Conservation (phyloP, 805 yeast species). For the Metschnikowia kofuensis region DNA sequence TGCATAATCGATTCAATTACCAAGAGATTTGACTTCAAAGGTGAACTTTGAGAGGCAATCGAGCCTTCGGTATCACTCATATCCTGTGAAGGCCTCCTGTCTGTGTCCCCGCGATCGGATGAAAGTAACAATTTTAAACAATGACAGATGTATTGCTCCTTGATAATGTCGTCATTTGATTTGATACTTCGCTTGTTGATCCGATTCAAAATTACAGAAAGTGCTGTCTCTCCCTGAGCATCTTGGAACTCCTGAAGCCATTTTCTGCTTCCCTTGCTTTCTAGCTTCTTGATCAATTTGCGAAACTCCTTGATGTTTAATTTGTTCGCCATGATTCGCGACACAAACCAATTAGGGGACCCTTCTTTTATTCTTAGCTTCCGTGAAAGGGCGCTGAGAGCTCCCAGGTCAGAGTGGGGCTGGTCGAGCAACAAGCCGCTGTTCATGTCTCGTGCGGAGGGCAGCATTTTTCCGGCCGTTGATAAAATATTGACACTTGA, state of each 20-base stretch:
- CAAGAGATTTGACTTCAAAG: conserved; percentile 25
- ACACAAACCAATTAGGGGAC: conserved; percentile 41
- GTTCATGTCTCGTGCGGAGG: not conserved
- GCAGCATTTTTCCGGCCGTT: not conserved
- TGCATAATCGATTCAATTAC: conserved; percentile 36
- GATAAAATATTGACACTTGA: not conserved
- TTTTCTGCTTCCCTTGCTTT: conserved; percentile 19
- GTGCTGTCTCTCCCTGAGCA: conserved; percentile 44
- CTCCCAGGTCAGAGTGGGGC: conserved; percentile 3
- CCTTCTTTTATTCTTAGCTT: conserved; percentile 34
- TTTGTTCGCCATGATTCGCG: conserved; percentile 34
- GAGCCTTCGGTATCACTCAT: conserved; percentile 9
- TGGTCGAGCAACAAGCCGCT: conserved; percentile 1
- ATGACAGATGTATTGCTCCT: conserved; percentile 35
- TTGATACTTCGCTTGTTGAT: conserved; percentile 42
- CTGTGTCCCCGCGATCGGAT: conserved; percentile 17
- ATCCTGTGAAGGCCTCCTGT: conserved; percentile 9
- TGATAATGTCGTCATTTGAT: conserved; percentile 43
- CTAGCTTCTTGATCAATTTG: conserved; percentile 33
- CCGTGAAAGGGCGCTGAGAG: conserved; percentile 13
- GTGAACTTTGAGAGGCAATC: conserved; percentile 6
- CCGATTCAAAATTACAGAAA: conserved; percentile 36
- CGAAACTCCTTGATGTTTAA: conserved; percentile 32
- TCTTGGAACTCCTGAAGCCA: conserved; percentile 36
- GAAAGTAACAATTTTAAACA: conserved; percentile 37